Evolutionary conservation across 2,329 filamentous ascomycete species (phyloP), one percentile per base, ranked within the genome.

Genomic region (Aspergillus niger): DNA sequence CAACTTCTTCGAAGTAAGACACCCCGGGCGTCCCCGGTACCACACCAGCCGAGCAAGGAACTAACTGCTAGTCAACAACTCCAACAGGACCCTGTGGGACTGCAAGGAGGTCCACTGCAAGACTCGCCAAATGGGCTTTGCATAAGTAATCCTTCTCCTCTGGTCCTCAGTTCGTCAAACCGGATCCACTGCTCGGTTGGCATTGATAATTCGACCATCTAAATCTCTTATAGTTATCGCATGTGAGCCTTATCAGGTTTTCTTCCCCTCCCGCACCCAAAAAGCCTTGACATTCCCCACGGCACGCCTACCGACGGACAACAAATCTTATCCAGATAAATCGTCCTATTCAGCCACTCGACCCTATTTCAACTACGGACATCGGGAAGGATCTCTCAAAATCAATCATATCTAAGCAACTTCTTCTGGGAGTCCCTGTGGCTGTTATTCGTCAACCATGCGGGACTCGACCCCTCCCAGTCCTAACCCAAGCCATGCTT

Each of bases 391-490:
- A 36, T 13, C 11, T 13, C 32, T 13, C 30, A 22, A 2, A 26
- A 17, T 38, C 3, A 36, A 36, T 0, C 5, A 15, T 15, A 13
- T 36, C 2, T 0, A 36, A 13, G 11, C 32, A 36, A 20, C 2
- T 20, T 20, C 11, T 36, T 36, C 0, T 36, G 36, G 36, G 50
- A 20, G 26, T 38, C 54, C 54, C 28, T 26, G 24, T 44, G 41
- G 22, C 26, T 51, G 24, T 38, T 10, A 13, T 49, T 36, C 13
- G 2, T 49, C 52, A 26, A 60, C 26, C 20, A 66, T 63, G 63
- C 60, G 59, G 50, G 56, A 61, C 48, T 39, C 59, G 3, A 50
- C 60, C 38, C 43, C 63, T 24, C 24, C 20, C 15, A 47, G n/a
- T 38, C 41, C 48, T 4, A 39, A 39, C 24, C 26, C 58, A 15